phyloP scores from a whole-genome alignment of 163 green algal species.

The Volvox carteri region DNA sequence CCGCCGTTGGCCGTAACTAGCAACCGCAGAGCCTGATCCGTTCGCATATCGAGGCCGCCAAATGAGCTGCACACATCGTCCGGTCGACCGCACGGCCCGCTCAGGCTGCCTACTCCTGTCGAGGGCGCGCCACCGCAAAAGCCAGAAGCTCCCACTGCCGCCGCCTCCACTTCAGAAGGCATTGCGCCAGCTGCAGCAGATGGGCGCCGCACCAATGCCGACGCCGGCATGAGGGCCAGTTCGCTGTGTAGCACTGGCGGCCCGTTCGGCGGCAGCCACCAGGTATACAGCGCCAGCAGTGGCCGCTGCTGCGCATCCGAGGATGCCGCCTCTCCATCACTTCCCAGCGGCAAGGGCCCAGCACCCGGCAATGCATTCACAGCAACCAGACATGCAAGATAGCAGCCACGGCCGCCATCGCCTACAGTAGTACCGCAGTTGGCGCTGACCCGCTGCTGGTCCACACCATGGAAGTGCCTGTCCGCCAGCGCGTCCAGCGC shows the following conservation, averaged over 20 bases:
- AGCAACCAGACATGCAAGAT: not conserved
- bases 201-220: not conserved
- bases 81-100: too few species aligned
- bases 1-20: not conserved
- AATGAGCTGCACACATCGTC: not conserved
- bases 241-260: conserved; percentile 25
- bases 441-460: not conserved
- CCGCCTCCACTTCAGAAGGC: not conserved
- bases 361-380: not conserved
- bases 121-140: not conserved
- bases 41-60: not conserved
- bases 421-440: not conserved
- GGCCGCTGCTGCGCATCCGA: too few species aligned
- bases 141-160: not conserved
- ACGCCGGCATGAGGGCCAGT: not conserved
- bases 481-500: not conserved
- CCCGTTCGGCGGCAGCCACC: not conserved
- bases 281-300: conserved; percentile 18
- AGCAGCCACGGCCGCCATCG: not conserved
- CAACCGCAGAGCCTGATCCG: conserved; percentile 2
- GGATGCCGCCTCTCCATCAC: not conserved
- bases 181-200: not conserved
- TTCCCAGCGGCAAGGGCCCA: not conserved
- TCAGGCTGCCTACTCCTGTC: too few species aligned
- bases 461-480: not conserved